Percentiles rank a stretch among this genome's conserved stretches.
phyloP scores from a whole-genome alignment of 495 filamentous ascomycete genomes.

The Achaetomiella virescens region DNA sequence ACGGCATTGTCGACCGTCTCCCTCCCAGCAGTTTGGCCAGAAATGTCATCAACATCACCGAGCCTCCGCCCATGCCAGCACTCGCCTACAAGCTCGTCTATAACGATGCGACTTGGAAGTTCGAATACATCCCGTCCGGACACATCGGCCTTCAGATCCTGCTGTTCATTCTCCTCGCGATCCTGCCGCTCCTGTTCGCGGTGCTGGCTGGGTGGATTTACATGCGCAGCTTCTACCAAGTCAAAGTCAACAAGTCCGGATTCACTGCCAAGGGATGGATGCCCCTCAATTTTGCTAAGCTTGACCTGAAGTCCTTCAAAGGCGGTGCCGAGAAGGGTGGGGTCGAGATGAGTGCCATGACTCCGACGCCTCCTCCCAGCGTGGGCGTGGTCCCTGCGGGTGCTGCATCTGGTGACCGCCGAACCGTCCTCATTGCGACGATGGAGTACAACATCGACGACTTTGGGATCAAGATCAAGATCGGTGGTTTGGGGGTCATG shows the following conservation, averaged over 20 bases:
- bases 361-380: conserved; percentile 19
- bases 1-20: conserved; percentile 57
- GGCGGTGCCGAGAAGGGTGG: conserved; percentile 11
- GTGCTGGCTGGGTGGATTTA: conserved; percentile 51
- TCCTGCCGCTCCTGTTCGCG: conserved; percentile 50
- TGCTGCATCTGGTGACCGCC: conserved; percentile 25
- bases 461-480: conserved; percentile 68
- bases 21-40: conserved; percentile 53
- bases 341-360: conserved; percentile 35
- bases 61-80: conserved; percentile 48
- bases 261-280: conserved; percentile 39
- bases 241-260: conserved; percentile 65
- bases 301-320: conserved; percentile 45
- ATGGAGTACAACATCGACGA: conserved; percentile 73
- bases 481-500: conserved; percentile 67
- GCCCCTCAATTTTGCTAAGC: conserved; percentile 23
- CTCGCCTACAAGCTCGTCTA: conserved; percentile 52
- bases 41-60: conserved; percentile 56
- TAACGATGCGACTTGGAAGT: conserved; percentile 50
- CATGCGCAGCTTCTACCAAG: conserved; percentile 61
- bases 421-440: conserved; percentile 59
- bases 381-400: conserved; percentile 12
- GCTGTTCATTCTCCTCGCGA: conserved; percentile 51
- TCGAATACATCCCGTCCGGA: conserved; percentile 49
- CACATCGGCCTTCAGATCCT: conserved; percentile 51